These are phyloP conservation scores for Alternaria brassicicola DNA, from an alignment of 2,329 filamentous ascomycete genomes.

Conservation along the genomic window DNA sequence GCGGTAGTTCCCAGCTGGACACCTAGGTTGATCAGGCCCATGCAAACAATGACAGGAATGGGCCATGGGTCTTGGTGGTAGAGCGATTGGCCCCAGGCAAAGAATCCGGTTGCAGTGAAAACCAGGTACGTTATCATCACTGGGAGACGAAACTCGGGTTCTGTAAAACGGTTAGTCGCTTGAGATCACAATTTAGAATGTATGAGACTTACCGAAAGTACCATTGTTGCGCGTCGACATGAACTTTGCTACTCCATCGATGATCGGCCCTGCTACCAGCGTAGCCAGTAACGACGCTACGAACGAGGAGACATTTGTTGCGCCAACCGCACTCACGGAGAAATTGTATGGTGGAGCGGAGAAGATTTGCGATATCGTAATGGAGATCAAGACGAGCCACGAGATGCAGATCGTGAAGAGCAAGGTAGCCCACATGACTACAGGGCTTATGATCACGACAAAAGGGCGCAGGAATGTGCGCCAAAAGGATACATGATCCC, in stretches of 20 bases:
- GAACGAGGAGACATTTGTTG: conserved; percentile 33
- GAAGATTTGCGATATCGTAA: conserved; percentile 36
- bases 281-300: conserved; percentile 30
- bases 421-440: conserved; percentile 33
- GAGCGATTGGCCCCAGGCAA: conserved; percentile 30
- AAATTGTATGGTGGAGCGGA: conserved; percentile 35
- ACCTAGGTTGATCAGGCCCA: conserved; percentile 35
- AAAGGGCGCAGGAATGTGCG: conserved; percentile 29
- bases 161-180: neutral
- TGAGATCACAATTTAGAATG: neutral
- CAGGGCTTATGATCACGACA: conserved; percentile 22
- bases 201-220: conserved; percentile 25
- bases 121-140: conserved; percentile 30
- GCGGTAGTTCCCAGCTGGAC: conserved; percentile 30
- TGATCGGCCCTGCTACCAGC: conserved; percentile 22
- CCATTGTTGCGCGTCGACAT: conserved; percentile 33
- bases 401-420: conserved; percentile 36
- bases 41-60: conserved; percentile 34
- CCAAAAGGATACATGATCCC: conserved; percentile 30
- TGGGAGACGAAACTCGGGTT: conserved; percentile 36
- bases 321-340: conserved; percentile 29
- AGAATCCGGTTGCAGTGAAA: conserved; percentile 33
- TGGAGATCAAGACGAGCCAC: conserved; percentile 36
- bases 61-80: conserved; percentile 30
- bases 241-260: conserved; percentile 30